Conservation (phyloP, 805 yeast genomes). For the Teunomyces panamensis region DNA sequence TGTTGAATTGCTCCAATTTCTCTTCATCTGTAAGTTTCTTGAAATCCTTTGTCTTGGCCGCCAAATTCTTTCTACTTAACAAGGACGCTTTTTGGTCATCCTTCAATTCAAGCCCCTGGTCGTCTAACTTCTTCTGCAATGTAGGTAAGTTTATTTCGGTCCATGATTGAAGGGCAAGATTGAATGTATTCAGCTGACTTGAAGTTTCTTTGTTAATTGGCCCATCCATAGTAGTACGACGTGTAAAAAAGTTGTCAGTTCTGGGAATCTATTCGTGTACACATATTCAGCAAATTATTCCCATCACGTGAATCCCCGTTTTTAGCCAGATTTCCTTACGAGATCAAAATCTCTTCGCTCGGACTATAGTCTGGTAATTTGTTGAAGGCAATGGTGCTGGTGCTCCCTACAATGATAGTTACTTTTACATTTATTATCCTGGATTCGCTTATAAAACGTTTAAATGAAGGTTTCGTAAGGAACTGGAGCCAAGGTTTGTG, state of each 20-base stretch:
- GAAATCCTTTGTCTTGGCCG: constrained; percentile 83
- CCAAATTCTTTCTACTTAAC: constrained; percentile 69
- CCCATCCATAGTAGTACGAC: not conserved
- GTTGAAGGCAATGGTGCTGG: not conserved
- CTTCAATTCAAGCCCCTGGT: constrained; percentile 68
- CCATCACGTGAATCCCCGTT: not conserved
- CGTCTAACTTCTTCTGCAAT: constrained; percentile 72
- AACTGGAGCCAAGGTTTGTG: constrained; percentile 98
- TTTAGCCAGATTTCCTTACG: no score
- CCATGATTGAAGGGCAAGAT: constrained; percentile 66
- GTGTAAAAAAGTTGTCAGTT: not conserved
- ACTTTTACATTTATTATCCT: constrained; percentile 11
- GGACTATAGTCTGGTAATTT: no score
- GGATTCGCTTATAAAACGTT: constrained; percentile 18
- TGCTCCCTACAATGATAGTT: not conserved
- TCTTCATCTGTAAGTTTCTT: constrained; percentile 65
- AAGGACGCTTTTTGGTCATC: constrained; percentile 67
- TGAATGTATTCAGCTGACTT: not conserved
- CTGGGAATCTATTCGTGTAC: not conserved
- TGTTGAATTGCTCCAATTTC: constrained; percentile 63
- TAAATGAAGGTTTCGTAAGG: constrained; percentile 99
- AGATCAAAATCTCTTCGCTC: no score
- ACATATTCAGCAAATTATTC: not conserved
- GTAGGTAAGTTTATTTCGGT: constrained; percentile 65
- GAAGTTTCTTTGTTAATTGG: not conserved